Base-by-base conservation (phyloP, 345 rosid genomes). In the Adansonia digitata region DNA sequence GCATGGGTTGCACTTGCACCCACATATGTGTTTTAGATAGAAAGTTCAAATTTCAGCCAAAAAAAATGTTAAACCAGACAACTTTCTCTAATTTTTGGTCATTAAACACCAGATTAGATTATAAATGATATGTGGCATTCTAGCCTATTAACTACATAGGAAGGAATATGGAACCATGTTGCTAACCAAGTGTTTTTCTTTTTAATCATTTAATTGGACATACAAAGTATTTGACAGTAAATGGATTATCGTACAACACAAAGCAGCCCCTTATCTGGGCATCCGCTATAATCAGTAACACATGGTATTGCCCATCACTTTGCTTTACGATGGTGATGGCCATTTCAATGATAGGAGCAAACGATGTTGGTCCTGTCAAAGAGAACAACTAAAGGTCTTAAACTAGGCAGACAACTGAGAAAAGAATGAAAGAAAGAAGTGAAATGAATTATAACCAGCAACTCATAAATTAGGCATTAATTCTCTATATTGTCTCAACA, bases 281-380 rank as follows among this genome's bases (percentile, higher is more conserved):
- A 81, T 89, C 91, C 1, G 93, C 93, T 72, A 89, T 89, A 73
- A 89, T 89, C 73, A 89, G 35, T 71, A 89, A 80, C 57, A 89
- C 93, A 69, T 89, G 93, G 86, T 87, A 89, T 62, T 89, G 93
- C 22, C 91, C 91, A 26, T 84, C 87, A 78, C 91, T 87, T 65
- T 89, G 81, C 82, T 89, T 87, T 51, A 89, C 90, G 52, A 86
- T 89, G 0, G 88, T 85, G 75, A 84, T 81, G 57, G 87, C 89
- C 93, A 87, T 87, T 72, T 89, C 88, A 45, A 89, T 82, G 55
- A 83, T 75, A 31, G 91, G 93, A 40, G 91, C 88, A 81, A 89
- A 89, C 20, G 91, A 87, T 35, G 91, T 89, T 12, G 93, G 89
- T 40, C 93, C 92, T 86, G 78, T 52, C 29, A 71, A 55, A 29